Evolutionary conservation across 176 grass and related monocot species (phyloP).

Genomic region (Lolium perenne): DNA sequence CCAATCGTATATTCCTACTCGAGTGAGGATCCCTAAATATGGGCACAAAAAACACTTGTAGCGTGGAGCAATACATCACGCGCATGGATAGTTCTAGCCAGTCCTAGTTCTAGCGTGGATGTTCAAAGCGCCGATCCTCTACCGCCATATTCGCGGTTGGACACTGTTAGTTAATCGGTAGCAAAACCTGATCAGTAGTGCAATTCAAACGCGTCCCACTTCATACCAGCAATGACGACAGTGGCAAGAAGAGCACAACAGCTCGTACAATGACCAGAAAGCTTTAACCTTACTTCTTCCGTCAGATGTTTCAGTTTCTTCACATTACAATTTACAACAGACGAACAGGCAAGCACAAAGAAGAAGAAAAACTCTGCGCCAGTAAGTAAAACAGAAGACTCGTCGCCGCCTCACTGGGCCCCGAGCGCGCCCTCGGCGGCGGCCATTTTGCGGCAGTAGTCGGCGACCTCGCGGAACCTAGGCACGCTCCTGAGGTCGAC

Average conservation of each 20-base stretch:
- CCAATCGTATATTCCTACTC: too few species aligned
- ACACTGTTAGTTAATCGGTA: too few species aligned
- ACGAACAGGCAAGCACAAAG: neutral
- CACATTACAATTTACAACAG: conserved; percentile 6
- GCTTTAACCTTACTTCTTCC: neutral
- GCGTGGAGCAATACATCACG: too few species aligned
- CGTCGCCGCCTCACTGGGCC: neutral
- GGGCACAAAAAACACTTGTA: too few species aligned
- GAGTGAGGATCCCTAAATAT: too few species aligned
- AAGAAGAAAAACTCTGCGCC: neutral
- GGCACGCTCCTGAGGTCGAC: conserved; percentile 96
- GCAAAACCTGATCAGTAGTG: too few species aligned
- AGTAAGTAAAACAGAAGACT: neutral
- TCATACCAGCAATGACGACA: neutral
- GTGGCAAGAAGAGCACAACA: neutral
- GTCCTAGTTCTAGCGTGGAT: too few species aligned
- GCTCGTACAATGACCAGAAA: too few species aligned
- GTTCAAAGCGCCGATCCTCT: too few species aligned
- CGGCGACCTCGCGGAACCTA: conserved; percentile 88
- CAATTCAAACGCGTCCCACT: too few species aligned
- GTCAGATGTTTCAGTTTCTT: conserved; percentile 2
- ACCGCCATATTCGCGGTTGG: too few species aligned
- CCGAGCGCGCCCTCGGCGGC: conserved; percentile 48
- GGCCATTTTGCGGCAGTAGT: conserved; percentile 78
- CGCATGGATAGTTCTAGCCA: too few species aligned